Base-by-base conservation (phyloP, 1,139 yeast genomes). In the Candida sp. region DNA sequence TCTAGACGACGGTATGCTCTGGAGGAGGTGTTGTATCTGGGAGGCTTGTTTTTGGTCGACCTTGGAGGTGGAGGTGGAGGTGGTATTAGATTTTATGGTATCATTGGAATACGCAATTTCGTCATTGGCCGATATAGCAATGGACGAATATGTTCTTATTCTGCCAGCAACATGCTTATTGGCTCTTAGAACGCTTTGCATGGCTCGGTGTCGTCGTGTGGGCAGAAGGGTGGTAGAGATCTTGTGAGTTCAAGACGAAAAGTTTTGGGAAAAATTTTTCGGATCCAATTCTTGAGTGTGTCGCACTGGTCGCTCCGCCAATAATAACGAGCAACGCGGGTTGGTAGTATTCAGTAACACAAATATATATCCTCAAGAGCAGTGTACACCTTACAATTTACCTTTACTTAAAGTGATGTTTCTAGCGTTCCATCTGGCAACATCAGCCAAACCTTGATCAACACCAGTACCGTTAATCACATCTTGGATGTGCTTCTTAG, bases 401-500 rank as follows among this genome's bases (percentile, higher is more conserved):
- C 47, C 32, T 28, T 39, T 49, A 9, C 39, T 33, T 30, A 47
- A 47, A 7, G 75, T 75, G 44, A 80, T 66, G 35, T 75, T 70
- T 35, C 61, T 67, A 7, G 85, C 73, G 61, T 88, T 87, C 65
- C 71, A 82, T 26, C 68, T 68, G 9, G 88, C 88, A 44, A 86
- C 79, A 50, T 75, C 70, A 38, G 66, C 66, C 62, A 88, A 73
- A 0, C 90, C 87, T 34, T 78, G 73, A 28, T 70, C 70, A 23
- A 77, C 78, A 26, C 70, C 49, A 11, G 70, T 77, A 11, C 80
- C 80, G 54, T 80, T 79, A 25, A 78, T 59, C 49, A 88, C 80
- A 49, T 74, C 77, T 55, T 85, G 85, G 57, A 88, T 63, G 49
- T 80, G 68, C 50, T 72, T 73, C 67, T 89, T 88, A 12, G 90